A percentile compares a stretch with the other conserved stretches of the same genome.
Evolutionary conservation across 2,329 filamentous ascomycete species (phyloP).

Genomic region (Zymoseptoria passerinii): DNA sequence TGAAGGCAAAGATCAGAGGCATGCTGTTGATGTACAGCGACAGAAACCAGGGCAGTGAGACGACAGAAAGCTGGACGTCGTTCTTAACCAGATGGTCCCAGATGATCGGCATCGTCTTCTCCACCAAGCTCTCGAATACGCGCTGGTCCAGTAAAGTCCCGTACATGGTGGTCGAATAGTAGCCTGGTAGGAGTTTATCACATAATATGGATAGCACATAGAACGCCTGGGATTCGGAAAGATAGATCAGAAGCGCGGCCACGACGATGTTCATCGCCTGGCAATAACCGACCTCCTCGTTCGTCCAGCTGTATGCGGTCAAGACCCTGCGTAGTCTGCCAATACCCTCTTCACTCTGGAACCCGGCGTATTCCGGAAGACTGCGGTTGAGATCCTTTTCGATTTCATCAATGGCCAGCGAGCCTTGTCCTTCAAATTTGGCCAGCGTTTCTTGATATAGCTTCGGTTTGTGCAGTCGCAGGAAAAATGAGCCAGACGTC

Average conservation of each 20-base stretch:
- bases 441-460: conserved; percentile 75
- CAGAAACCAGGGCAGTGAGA: conserved; percentile 94
- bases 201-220: conserved; percentile 86
- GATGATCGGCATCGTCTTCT: conserved; percentile 95
- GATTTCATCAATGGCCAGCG: conserved; percentile 95
- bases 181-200: conserved; percentile 85
- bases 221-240: conserved; percentile 93
- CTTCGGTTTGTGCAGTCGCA: conserved; percentile 76
- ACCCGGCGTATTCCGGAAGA: conserved; percentile 92
- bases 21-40: conserved; percentile 99
- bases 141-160: conserved; percentile 93
- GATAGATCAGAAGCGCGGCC: conserved; percentile 94
- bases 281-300: conserved; percentile 92
- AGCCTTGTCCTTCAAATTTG: conserved; percentile 77
- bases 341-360: conserved; percentile 93
- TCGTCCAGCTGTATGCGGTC: conserved; percentile 96
- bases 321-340: conserved; percentile 79
- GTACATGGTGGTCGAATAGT: conserved; percentile 99
- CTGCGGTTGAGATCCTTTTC: conserved; percentile 97
- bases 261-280: conserved; percentile 99
- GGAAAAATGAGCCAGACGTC: conserved; percentile 81
- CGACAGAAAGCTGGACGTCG: conserved; percentile 93
- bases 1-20: conserved; percentile 94
- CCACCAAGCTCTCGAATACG: conserved; percentile 95
- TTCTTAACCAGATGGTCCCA: conserved; percentile 98